These are phyloP conservation scores for Nitzschia palea DNA, from an alignment of 108 stramenopile genomes.

Conservation along the genomic window DNA sequence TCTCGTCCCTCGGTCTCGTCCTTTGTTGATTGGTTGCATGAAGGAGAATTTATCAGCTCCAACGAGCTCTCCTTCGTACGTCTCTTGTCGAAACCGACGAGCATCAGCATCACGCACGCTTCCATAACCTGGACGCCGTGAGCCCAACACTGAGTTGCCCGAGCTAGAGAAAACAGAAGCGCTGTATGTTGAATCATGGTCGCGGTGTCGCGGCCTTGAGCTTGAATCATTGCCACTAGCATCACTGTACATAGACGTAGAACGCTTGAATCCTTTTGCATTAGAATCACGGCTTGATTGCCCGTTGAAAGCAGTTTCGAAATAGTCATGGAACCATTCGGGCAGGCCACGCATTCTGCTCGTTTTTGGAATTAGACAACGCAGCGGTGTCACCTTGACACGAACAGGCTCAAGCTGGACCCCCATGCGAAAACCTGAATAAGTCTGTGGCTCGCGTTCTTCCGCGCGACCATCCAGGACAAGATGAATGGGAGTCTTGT, in stretches of 20 bases:
- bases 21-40: constrained; percentile 74
- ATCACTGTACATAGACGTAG: constrained; percentile 8
- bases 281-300: background rate
- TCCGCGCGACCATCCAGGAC: constrained; percentile 81
- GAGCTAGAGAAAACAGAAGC: constrained; percentile 35
- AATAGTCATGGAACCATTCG: constrained; percentile 65
- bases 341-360: constrained; percentile 67
- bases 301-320: constrained; percentile 29
- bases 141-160: constrained; percentile 1
- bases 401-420: constrained; percentile 72
- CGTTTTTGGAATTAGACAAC: constrained; percentile 57
- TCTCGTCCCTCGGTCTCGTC: constrained; percentile 49
- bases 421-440: constrained; percentile 43
- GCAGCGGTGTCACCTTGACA: constrained; percentile 83
- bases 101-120: background rate
- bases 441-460: constrained; percentile 25
- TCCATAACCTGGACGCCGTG: background rate
- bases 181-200: constrained; percentile 42
- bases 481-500: constrained; percentile 79
- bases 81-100: background rate
- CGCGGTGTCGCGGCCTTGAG: constrained; percentile 3
- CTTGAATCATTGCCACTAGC: background rate
- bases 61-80: constrained; percentile 47
- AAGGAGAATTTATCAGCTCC: constrained; percentile 85
- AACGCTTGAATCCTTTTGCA: background rate